Percentiles rank a stretch among this genome's conserved stretches.
phyloP scores from a whole-genome alignment of 169 alveolate species.

The Babesia divergens region DNA sequence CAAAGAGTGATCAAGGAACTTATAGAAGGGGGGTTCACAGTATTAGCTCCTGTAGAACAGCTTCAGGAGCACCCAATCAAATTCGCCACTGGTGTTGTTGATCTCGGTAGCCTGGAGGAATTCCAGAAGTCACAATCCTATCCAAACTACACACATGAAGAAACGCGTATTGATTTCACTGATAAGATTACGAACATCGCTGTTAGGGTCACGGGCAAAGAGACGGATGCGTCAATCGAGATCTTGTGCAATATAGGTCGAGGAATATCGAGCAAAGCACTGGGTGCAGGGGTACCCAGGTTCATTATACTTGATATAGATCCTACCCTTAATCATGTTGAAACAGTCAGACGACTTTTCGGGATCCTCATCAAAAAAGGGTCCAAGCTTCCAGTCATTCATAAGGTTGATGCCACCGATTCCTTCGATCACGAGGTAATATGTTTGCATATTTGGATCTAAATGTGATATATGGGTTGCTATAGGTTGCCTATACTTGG shows the following conservation, averaged over 20 bases:
- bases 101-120: constrained; percentile 10
- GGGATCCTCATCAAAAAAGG: constrained; percentile 24
- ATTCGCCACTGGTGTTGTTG: constrained; percentile 49
- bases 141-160: constrained; percentile 10
- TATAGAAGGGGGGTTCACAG: constrained; percentile 56
- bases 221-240: constrained; percentile 31
- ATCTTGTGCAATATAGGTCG: constrained; percentile 31
- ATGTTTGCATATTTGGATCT: background rate
- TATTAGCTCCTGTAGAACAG: constrained; percentile 41
- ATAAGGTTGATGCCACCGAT: constrained; percentile 33
- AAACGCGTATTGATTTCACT: constrained; percentile 12
- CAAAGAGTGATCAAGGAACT: constrained; percentile 57
- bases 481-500: background rate
- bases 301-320: constrained; percentile 51
- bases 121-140: constrained; percentile 21
- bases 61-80: constrained; percentile 51
- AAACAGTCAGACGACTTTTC: constrained; percentile 46
- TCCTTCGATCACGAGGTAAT: constrained; percentile 51
- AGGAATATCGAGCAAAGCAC: constrained; percentile 24
- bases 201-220: constrained; percentile 50
- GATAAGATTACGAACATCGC: constrained; percentile 45
- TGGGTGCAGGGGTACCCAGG: constrained; percentile 31
- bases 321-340: constrained; percentile 29
- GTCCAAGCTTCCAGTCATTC: constrained; percentile 54
- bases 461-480: background rate